Percentiles rank a stretch among this genome's conserved stretches.
Evolutionary conservation across 495 filamentous ascomycete species (phyloP).

Genomic region (Glutinoglossum americanum): DNA sequence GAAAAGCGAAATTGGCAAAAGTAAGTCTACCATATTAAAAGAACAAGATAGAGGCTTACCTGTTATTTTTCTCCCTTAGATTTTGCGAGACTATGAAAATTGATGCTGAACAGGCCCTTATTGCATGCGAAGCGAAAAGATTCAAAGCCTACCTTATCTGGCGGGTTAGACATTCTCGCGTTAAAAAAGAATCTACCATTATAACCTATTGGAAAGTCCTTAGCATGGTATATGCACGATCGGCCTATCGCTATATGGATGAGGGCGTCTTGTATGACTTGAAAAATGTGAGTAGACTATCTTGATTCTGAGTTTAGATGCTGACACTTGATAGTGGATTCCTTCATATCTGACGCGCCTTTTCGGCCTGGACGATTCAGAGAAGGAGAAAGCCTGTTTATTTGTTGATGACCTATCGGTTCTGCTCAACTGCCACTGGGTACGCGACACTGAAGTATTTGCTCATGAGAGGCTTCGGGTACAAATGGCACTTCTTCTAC

Average conservation of each 20-base stretch:
- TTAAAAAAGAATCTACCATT: background rate
- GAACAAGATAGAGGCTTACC: background rate
- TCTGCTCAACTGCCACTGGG: background rate
- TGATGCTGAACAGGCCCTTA: background rate
- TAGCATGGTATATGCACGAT: background rate
- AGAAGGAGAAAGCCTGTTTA: background rate
- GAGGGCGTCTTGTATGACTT: background rate
- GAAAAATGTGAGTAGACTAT: background rate
- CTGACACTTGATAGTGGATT: background rate
- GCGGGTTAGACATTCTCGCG: background rate
- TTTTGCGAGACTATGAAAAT: background rate
- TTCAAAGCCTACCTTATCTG: background rate
- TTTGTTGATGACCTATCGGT: background rate
- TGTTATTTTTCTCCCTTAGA: background rate
- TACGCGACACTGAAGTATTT: background rate
- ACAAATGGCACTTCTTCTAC: slow-evolving; percentile 6
- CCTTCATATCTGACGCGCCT: background rate
- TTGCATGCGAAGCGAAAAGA: background rate
- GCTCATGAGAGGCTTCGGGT: background rate
- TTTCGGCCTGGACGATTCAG: background rate
- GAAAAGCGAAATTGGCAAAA: background rate
- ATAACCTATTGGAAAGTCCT: background rate
- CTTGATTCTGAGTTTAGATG: background rate
- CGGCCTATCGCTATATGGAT: background rate
- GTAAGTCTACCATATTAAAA: background rate